phyloP scores from a whole-genome alignment of 1,139 yeast species.

The Protomyces gravidus region DNA sequence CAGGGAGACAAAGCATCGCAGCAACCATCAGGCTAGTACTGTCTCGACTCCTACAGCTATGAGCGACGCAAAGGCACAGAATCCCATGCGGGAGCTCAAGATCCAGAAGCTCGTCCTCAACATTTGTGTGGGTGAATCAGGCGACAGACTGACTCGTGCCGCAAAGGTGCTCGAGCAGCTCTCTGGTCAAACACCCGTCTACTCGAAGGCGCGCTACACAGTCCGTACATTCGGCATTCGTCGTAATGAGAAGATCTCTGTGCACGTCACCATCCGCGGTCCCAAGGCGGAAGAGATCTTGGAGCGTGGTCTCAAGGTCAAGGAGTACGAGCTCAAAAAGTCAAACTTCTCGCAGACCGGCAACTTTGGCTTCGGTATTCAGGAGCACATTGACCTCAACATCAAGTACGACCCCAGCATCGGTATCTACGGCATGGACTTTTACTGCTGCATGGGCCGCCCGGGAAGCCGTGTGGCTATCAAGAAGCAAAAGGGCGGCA shows the following conservation, averaged over 20 bases:
- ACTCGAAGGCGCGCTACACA: constrained; percentile 98
- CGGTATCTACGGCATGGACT: constrained; percentile 99
- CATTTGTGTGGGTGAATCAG: constrained; percentile 99
- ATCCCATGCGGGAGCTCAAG: constrained; percentile 97
- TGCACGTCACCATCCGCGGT: constrained; percentile 99
- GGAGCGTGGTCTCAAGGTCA: constrained; percentile 99
- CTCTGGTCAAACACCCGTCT: constrained; percentile 99
- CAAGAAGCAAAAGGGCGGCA: constrained; percentile 94
- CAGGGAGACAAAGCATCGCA: too few relatives aligned
- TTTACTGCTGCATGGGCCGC: constrained; percentile 99
- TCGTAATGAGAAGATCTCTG: constrained; percentile 99
- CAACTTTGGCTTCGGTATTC: constrained; percentile 99
- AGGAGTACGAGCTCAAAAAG: constrained; percentile 94
- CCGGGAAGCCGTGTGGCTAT: constrained; percentile 99
- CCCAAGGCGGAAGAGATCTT: constrained; percentile 99
- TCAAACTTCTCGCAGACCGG: constrained; percentile 98
- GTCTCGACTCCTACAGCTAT: too few relatives aligned
- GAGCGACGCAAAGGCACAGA: constrained; percentile 44
- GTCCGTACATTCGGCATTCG: constrained; percentile 99
- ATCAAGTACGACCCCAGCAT: constrained; percentile 99
- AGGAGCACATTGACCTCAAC: constrained; percentile 99
- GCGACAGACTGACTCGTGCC: constrained; percentile 99
- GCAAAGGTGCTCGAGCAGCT: constrained; percentile 99
- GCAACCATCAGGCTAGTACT: too few relatives aligned
- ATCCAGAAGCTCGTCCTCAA: constrained; percentile 99